Evolutionary conservation across 73 alveolate genomes (phyloP).

Genomic region (Blepharisma stoltei): DNA sequence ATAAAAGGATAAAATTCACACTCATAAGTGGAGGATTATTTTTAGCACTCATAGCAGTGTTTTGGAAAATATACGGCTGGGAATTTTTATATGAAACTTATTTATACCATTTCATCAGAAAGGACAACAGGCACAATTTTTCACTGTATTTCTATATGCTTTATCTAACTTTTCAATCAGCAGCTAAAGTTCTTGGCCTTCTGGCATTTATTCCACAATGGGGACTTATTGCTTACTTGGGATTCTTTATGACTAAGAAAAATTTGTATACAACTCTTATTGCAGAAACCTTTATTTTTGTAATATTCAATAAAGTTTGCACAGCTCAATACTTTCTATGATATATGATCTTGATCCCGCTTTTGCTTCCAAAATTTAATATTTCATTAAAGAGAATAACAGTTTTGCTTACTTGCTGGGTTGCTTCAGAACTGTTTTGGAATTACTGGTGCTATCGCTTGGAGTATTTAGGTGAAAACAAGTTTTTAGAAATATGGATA

Average conservation of each 20-base stretch:
- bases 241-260: slow-evolving; percentile 48
- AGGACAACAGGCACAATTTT: slow-evolving; percentile 94
- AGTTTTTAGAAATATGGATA: slow-evolving; percentile 1
- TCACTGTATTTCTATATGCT: slow-evolving; percentile 88
- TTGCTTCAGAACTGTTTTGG: background rate
- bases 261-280: slow-evolving; percentile 79
- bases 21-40: slow-evolving; percentile 74
- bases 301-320: slow-evolving; percentile 88
- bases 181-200: slow-evolving; percentile 60
- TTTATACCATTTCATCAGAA: slow-evolving; percentile 88
- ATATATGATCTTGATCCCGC: background rate
- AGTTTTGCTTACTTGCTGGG: slow-evolving; percentile 1
- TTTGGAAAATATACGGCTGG: slow-evolving; percentile 79
- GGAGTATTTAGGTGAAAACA: background rate
- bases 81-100: slow-evolving; percentile 89
- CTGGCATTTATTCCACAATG: slow-evolving; percentile 91
- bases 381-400: background rate
- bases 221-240: slow-evolving; percentile 52
- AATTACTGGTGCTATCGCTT: slow-evolving; percentile 7
- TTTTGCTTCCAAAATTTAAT: background rate
- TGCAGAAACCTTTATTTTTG: slow-evolving; percentile 84
- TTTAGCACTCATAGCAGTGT: slow-evolving; percentile 52
- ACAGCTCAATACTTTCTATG: slow-evolving; percentile 68
- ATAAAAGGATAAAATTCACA: slow-evolving; percentile 64
- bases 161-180: slow-evolving; percentile 72